A percentile compares a stretch with the other conserved stretches of the same genome.
phyloP scores from a whole-genome alignment of 225 moss, liverwort and hornwort species.

The Bryum argenteum region DNA sequence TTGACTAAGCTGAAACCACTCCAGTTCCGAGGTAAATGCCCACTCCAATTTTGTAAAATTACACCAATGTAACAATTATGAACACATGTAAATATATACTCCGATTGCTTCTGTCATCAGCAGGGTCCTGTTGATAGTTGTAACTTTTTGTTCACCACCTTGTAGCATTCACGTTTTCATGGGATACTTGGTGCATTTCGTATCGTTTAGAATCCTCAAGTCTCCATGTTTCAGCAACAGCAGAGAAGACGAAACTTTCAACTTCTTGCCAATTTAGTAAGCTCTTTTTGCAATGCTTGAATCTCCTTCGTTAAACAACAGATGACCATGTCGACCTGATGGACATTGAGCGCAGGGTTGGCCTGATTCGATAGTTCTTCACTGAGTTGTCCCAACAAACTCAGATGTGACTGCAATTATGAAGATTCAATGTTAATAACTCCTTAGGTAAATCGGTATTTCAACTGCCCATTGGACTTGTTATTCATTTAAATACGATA shows the following conservation, averaged over 20 bases:
- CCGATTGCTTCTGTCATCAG: conserved; percentile 6
- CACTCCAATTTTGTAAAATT: conserved; percentile 1
- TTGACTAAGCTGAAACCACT: background rate
- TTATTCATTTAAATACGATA: too few species aligned
- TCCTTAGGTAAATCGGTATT: too few species aligned
- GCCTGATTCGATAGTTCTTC: conserved; percentile 35
- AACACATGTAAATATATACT: conserved; percentile 14
- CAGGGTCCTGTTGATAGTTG: background rate
- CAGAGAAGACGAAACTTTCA: conserved; percentile 17
- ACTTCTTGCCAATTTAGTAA: conserved; percentile 36
- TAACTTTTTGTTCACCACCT: background rate
- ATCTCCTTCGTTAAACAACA: conserved; percentile 48
- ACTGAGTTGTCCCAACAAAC: conserved; percentile 42
- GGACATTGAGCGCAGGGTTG: conserved; percentile 32
- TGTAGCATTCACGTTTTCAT: conserved; percentile 7
- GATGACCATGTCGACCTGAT: conserved; percentile 54
- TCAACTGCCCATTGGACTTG: too few species aligned
- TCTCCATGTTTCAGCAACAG: background rate
- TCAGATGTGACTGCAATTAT: conserved; percentile 35
- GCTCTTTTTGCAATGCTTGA: conserved; percentile 55
- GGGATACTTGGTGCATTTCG: background rate
- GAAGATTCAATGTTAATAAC: background rate
- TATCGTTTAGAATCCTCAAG: background rate
- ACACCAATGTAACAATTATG: background rate
- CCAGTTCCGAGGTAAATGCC: background rate